Evolutionary conservation across 805 yeast genomes (phyloP).

Genomic region (Pichia occidentalis): DNA sequence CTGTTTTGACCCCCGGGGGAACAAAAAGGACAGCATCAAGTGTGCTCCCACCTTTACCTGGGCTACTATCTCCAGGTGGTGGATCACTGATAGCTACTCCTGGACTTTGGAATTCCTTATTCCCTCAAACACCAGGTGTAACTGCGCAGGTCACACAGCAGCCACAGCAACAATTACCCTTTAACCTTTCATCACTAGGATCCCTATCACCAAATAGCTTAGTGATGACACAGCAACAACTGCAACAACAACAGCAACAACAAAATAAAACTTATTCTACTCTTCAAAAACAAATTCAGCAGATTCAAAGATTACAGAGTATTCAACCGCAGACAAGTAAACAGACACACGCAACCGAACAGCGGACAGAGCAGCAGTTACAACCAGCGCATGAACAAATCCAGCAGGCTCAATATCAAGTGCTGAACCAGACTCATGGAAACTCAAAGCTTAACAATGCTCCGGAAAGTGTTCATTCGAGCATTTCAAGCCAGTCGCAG

Average conservation of each 20-base stretch:
- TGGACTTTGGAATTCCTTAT: conserved; percentile 45
- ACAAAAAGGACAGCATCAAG: conserved; percentile 30
- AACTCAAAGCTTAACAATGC: too few relatives aligned
- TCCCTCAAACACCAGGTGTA: conserved; percentile 26
- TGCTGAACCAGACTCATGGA: too few relatives aligned
- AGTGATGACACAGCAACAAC: conserved; percentile 6
- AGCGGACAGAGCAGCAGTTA: conserved; percentile 6
- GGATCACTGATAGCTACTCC: conserved; percentile 45
- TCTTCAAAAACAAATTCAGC: conserved; percentile 6
- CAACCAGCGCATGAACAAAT: conserved; percentile 13
- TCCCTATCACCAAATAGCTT: conserved; percentile 7
- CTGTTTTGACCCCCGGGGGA: conserved; percentile 51
- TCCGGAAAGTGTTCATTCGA: too few relatives aligned
- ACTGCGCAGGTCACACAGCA: conserved; percentile 2
- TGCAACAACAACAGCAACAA: conserved; percentile 7
- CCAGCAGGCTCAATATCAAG: background rate
- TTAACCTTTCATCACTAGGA: background rate
- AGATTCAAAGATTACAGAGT: background rate
- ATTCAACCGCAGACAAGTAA: conserved; percentile 7
- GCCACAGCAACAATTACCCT: background rate
- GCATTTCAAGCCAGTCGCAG: too few relatives aligned
- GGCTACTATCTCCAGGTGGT: conserved; percentile 40
- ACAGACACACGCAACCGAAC: conserved; percentile 7
- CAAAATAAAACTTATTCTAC: conserved; percentile 4
- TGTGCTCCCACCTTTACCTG: conserved; percentile 42